Base-by-base conservation (phyloP, 345 rosid genomes). In the Arabidopsis suecica region DNA sequence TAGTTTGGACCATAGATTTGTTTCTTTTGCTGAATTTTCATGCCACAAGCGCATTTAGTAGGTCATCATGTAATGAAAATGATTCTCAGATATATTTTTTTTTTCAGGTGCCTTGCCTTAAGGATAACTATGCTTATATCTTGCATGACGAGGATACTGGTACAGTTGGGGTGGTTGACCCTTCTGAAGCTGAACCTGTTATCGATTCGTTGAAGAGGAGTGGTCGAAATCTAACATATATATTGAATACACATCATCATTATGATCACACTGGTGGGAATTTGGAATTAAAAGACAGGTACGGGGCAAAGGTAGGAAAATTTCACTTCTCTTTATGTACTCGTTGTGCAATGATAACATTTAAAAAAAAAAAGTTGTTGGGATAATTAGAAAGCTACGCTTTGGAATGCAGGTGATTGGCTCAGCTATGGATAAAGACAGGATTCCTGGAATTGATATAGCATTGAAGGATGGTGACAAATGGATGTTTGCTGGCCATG, bases 401-500 rank as follows among this genome's bases (percentile, higher is more conserved):
- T 48, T 56, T 72, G 75, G 69, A 32, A 54, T 82, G 71, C 63
- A 94, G 98, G 97, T 95, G 83, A 95, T 95, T 84, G 97, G 99
- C 78, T 83, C 99, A 34, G 89, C 71, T 63, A 48, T 71, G 49
- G 98, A 95, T 83, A 87, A 62, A 75, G 90, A 88, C 18, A 80
- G 97, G 61, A 95, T 95, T 57, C 99, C 99, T 47, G 99, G 99
- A 37, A 92, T 95, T 60, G 99, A 95, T 80, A 92, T 95, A 61
- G 87, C 72, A 64, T 83, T 95, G 73, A 90, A 84, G 63, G 98
- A 87, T 85, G 93, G 93, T 76, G 99, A 95, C 69, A 95, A 81
- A 69, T 95, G 99, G 99, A 95, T 92, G 98, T 95, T 95, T 81
- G 99, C 96, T 41, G 97, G 94, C 65, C 99, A 95, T 81, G 98